Percentiles rank a stretch among this genome's conserved stretches.
These are phyloP conservation scores for Diaporthe sp. DNA, from an alignment of 2,329 filamentous ascomycete genomes.

Conservation along the genomic window DNA sequence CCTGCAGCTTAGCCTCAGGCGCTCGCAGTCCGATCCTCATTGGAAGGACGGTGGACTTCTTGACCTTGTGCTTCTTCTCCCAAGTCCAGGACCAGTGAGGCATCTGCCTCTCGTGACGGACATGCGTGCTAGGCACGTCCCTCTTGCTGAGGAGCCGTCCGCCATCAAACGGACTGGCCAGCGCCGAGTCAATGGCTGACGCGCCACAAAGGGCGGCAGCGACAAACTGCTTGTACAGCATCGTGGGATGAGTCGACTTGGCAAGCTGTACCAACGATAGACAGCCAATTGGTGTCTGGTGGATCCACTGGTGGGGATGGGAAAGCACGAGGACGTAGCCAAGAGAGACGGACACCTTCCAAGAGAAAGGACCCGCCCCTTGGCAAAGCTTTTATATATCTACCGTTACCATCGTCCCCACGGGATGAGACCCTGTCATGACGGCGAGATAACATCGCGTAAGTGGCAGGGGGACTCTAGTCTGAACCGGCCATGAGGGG, in stretches of 20 bases:
- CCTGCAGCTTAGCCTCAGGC: slow-evolving; percentile 47
- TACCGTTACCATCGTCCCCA: neutral
- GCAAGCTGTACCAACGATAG: neutral
- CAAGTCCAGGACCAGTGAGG: slow-evolving; percentile 46
- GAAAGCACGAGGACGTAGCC: slow-evolving; percentile 5
- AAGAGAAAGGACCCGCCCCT: slow-evolving; percentile 1
- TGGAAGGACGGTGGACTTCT: slow-evolving; percentile 46
- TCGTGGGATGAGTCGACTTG: slow-evolving; percentile 31
- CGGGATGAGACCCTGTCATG: slow-evolving; percentile 17
- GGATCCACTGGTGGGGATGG: neutral
- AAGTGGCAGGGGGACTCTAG: slow-evolving; percentile 7
- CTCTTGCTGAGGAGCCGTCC: slow-evolving; percentile 31
- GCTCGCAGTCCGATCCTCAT: slow-evolving; percentile 53
- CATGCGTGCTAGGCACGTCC: slow-evolving; percentile 44
- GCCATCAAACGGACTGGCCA: slow-evolving; percentile 25
- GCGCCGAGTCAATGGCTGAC: slow-evolving; percentile 11
- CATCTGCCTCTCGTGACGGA: slow-evolving; percentile 48
- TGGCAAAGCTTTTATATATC: slow-evolving; percentile 28
- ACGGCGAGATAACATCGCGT: slow-evolving; percentile 19
- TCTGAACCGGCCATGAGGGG: neutral
- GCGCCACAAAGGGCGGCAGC: slow-evolving; percentile 21
- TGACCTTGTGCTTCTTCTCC: slow-evolving; percentile 47
- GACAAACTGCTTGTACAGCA: slow-evolving; percentile 31
- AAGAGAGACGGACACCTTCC: neutral
- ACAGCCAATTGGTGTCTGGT: neutral